Evolutionary conservation across 148 eudicot genomes (phyloP), one percentile per base, ranked within the genome.

Genomic region (Oxyria digyna): DNA sequence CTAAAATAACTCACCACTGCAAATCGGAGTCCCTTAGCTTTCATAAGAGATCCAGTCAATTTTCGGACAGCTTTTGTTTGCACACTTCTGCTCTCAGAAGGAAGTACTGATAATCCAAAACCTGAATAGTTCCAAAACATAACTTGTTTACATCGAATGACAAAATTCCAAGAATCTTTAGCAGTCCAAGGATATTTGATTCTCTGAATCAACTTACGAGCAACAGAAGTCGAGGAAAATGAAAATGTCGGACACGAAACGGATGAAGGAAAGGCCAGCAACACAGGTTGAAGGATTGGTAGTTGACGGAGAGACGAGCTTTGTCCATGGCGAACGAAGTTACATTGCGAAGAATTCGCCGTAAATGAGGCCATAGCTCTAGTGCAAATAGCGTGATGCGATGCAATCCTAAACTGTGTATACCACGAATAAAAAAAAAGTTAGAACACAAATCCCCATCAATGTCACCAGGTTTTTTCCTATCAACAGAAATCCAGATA

Each of bases 41-140:
- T 78, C 27, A 79, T 79, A 69, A 91, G 79, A 37, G 75, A 91
- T 40, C 97, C 97, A 20, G 80, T 85, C 73, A 91, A 71, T 33
- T 85, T 90, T 62, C 84, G 82, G 74, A 85, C 92, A 59, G 97
- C 97, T 37, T 63, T 72, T 9, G 90, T 87, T 35, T 72, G 89
- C 4, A 73, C 76, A 67, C 41, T 72, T 48, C 76, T 79, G 67
- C 78, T 72, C 8, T 62, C 64, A 29, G 42, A 62, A 40, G 78
- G n/a, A n/a, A n/a, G 79, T 71, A 69, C 77, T 32, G 72, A 69
- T 49, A 82, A 80, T 27, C 84, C 87, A 76, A 43, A 65, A 57
- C 76, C 85, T 83, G 21, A 15, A 59, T 29, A 59, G 38, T 59
- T 59, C 38, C 38, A 59, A 15, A 59, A 24, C n/a, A 5, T 11